A percentile compares a stretch with the other conserved stretches of the same genome.
Evolutionary conservation across 805 yeast species (phyloP).

Genomic region (Saturnispora silvae): DNA sequence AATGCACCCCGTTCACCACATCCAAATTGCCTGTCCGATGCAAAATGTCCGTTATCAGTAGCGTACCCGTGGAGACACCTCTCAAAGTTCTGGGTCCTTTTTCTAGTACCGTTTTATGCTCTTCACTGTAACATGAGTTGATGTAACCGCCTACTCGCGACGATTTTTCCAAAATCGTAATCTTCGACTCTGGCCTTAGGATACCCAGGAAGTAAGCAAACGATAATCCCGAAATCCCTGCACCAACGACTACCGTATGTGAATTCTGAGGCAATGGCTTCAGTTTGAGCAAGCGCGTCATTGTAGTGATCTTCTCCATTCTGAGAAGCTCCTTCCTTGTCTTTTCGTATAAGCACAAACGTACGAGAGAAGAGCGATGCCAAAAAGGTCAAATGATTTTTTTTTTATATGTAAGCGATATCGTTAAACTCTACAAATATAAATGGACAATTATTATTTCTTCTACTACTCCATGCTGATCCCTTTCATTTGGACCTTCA

Average conservation of each 20-base stretch:
- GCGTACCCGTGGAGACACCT: slow-evolving; percentile 71
- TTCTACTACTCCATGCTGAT: too few species aligned
- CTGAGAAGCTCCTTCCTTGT: too few species aligned
- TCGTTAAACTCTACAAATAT: too few species aligned
- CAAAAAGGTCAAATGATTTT: not conserved
- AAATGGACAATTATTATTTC: too few species aligned
- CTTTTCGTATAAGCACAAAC: too few species aligned
- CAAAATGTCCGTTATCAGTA: slow-evolving; percentile 54
- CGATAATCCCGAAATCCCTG: slow-evolving; percentile 80
- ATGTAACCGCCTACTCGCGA: slow-evolving; percentile 73
- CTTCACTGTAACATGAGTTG: slow-evolving; percentile 32
- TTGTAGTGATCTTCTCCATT: slow-evolving; percentile 6
- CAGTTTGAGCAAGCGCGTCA: not conserved
- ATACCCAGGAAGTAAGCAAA: slow-evolving; percentile 57
- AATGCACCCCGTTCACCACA: slow-evolving; percentile 48
- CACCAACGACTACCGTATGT: slow-evolving; percentile 66
- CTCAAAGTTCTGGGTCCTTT: slow-evolving; percentile 88
- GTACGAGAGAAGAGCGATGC: not conserved
- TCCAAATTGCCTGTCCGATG: slow-evolving; percentile 35
- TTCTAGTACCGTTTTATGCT: slow-evolving; percentile 39
- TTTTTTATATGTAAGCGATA: not conserved
- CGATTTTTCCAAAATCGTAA: slow-evolving; percentile 51
- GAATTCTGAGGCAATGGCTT: slow-evolving; percentile 21
- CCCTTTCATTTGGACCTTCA: slow-evolving; percentile 1
- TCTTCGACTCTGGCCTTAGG: slow-evolving; percentile 65